These are phyloP conservation scores for Yamadazyma kanchanaburiensis DNA, from an alignment of 1,139 yeast species.

Conservation along the genomic window DNA sequence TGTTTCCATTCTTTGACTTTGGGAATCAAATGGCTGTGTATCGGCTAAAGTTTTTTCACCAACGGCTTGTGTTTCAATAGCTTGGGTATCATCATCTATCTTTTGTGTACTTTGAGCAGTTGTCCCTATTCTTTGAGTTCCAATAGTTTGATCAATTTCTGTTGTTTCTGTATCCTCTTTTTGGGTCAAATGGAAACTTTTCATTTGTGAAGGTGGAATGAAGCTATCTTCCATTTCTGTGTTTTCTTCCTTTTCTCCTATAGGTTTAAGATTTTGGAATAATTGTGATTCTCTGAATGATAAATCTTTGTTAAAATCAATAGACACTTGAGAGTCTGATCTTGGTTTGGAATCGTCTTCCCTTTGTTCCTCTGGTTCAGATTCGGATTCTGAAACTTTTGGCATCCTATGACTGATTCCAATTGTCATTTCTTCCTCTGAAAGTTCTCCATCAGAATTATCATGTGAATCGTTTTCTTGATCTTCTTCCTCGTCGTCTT, in stretches of 20 bases:
- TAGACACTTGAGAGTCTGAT: neutral
- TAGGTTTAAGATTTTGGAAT: slow-evolving; percentile 30
- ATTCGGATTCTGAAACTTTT: slow-evolving; percentile 12
- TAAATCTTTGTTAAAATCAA: slow-evolving; percentile 1
- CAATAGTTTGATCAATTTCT: slow-evolving; percentile 2
- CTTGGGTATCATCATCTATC: slow-evolving; percentile 3
- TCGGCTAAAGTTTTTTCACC: slow-evolving; percentile 10
- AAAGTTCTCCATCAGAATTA: too few species aligned
- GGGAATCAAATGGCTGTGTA: too few species aligned
- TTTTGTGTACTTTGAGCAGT: slow-evolving; percentile 4
- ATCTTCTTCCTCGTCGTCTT: slow-evolving; percentile 14
- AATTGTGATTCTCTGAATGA: slow-evolving; percentile 14
- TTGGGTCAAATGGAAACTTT: slow-evolving; percentile 3
- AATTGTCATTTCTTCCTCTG: slow-evolving; percentile 14
- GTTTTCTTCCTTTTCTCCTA: slow-evolving; percentile 1
- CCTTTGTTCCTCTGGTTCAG: slow-evolving; percentile 15
- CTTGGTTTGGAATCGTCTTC: slow-evolving; percentile 11
- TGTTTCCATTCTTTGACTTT: too few species aligned
- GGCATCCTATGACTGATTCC: slow-evolving; percentile 9
- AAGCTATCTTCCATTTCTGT: slow-evolving; percentile 1
- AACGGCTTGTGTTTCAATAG: slow-evolving; percentile 10
- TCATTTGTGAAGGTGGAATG: slow-evolving; percentile 5
- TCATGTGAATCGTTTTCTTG: too few species aligned
- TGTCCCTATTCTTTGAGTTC: slow-evolving; percentile 2
- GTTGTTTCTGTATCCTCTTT: neutral